These are phyloP conservation scores for Rhododendron ferrugineum DNA, from an alignment of 148 eudicot species.

Conservation along the genomic window DNA sequence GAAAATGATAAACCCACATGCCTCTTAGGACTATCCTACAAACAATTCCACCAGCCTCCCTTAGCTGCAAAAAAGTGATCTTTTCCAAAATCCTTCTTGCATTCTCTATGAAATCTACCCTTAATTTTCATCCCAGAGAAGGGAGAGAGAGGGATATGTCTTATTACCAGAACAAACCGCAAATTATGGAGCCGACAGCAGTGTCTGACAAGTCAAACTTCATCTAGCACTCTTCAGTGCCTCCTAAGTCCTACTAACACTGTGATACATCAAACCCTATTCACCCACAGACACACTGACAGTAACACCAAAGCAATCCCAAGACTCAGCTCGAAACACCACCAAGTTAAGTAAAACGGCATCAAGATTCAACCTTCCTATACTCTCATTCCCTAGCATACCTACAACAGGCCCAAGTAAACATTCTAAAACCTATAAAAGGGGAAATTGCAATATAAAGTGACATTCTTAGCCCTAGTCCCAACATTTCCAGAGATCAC, in stretches of 20 bases:
- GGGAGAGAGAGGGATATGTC: not conserved
- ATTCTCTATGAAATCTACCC: not conserved
- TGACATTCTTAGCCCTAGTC: not conserved
- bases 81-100: not conserved
- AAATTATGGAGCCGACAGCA: not conserved
- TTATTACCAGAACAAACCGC: not conserved
- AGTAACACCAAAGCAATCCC: not conserved
- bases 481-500: not conserved
- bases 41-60: not conserved
- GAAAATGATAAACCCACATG: not conserved
- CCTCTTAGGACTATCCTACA: not conserved
- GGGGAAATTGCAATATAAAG: not conserved
- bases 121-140: not conserved
- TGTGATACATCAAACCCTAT: not conserved
- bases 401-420: not conserved
- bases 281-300: not conserved
- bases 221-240: not conserved
- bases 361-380: not conserved
- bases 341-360: not conserved
- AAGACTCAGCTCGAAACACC: not conserved
- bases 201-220: not conserved
- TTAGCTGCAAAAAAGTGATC: not conserved
- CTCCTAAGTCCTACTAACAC: not conserved
- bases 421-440: not conserved
- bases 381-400: not conserved